Percentiles rank a stretch among this genome's conserved stretches.
These are phyloP conservation scores for Solanum hybrid DNA, from an alignment of 305 asterid species.

Conservation along the genomic window DNA sequence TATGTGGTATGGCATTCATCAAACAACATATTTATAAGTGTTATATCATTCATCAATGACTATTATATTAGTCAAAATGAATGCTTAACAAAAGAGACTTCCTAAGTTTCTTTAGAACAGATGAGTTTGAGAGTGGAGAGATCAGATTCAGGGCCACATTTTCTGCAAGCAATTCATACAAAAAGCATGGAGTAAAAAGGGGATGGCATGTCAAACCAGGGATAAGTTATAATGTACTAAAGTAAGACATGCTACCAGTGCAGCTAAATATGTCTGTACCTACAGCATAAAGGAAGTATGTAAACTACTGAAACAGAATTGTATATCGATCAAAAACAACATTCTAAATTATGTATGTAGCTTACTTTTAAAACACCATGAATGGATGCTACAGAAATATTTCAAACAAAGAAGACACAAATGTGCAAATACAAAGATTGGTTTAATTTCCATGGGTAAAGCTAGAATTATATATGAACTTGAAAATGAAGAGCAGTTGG, in stretches of 20 bases:
- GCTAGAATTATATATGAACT: neutral
- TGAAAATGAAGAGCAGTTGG: neutral
- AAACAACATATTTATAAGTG: neutral
- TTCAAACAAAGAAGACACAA: neutral
- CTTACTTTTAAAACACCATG: neutral
- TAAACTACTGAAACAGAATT: neutral
- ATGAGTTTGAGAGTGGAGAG: neutral
- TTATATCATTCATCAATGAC: neutral
- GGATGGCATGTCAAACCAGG: neutral
- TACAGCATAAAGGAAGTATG: neutral
- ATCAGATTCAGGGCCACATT: neutral
- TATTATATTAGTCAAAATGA: neutral
- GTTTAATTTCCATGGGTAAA: neutral
- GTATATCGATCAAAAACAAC: neutral
- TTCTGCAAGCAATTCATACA: neutral
- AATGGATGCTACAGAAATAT: neutral
- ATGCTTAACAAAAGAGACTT: neutral
- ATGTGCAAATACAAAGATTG: neutral
- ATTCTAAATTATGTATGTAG: neutral
- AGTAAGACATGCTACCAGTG: neutral
- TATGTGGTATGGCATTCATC: neutral
- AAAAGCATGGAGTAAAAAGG: neutral
- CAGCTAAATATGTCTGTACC: neutral
- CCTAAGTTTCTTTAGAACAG: neutral
- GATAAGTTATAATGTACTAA: neutral